Percentiles rank a stretch among this genome's conserved stretches.
These are phyloP conservation scores for Populus hybrid DNA, from an alignment of 441 rosid genomes.

Conservation along the genomic window DNA sequence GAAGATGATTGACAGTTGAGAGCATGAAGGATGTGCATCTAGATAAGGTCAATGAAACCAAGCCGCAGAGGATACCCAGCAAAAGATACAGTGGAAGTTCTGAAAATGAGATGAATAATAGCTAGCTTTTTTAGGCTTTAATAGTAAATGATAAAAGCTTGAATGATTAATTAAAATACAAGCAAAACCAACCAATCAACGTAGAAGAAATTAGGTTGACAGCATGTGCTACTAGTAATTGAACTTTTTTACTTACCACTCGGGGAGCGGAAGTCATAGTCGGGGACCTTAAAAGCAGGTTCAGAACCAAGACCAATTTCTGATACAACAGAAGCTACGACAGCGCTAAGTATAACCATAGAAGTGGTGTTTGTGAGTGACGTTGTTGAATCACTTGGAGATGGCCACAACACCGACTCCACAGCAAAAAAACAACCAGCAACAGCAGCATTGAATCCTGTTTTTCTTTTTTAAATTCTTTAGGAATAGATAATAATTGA, in stretches of 20 bases:
- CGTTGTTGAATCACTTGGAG: constrained; percentile 46
- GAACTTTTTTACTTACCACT: constrained; percentile 44
- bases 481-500: neutral
- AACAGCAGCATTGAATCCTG: constrained; percentile 97
- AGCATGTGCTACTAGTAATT: neutral
- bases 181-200: neutral
- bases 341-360: constrained; percentile 90
- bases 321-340: constrained; percentile 79
- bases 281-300: constrained; percentile 90
- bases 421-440: constrained; percentile 95
- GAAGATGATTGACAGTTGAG: constrained; percentile 48
- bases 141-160: neutral
- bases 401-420: constrained; percentile 91
- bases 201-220: neutral
- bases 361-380: constrained; percentile 82
- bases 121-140: neutral
- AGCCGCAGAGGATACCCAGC: constrained; percentile 75
- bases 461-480: neutral
- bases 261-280: constrained; percentile 85
- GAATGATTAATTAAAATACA: neutral
- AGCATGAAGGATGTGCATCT: constrained; percentile 73
- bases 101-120: constrained; percentile 34
- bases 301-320: constrained; percentile 89
- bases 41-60: constrained; percentile 70
- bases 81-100: constrained; percentile 90